phyloP scores from a whole-genome alignment of 2,329 filamentous ascomycete genomes.

The Pestalotiopsis sp. region DNA sequence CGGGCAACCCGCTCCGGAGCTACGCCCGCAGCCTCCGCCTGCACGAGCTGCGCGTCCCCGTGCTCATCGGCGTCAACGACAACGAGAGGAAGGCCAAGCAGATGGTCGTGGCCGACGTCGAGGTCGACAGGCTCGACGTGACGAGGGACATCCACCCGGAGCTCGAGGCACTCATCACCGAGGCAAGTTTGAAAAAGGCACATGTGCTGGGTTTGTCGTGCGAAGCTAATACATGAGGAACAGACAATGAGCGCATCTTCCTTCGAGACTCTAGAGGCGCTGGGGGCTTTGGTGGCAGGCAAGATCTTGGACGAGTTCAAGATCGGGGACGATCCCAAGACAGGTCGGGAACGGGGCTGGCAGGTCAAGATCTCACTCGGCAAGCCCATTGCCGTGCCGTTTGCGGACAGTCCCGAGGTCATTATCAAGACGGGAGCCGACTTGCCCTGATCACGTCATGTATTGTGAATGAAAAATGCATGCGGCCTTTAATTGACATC shows the following conservation, averaged over 20 bases:
- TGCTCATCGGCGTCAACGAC: constrained; percentile 69
- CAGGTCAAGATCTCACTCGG: constrained; percentile 62
- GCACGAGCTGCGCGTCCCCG: constrained; percentile 61
- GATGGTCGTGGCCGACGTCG: constrained; percentile 62
- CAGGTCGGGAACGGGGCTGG: constrained; percentile 43
- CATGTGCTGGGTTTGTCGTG: background rate
- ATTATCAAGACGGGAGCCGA: constrained; percentile 48
- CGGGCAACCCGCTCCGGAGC: constrained; percentile 25
- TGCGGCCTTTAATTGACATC: background rate
- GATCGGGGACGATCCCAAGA: constrained; percentile 26
- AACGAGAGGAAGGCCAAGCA: constrained; percentile 70
- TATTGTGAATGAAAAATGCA: background rate
- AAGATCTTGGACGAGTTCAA: constrained; percentile 46
- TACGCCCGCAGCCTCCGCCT: constrained; percentile 45
- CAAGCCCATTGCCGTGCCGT: constrained; percentile 73
- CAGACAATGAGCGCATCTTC: constrained; percentile 56
- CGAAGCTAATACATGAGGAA: background rate
- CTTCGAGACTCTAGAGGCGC: constrained; percentile 64
- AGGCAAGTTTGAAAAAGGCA: constrained; percentile 45
- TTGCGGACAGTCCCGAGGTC: constrained; percentile 70
- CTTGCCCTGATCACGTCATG: constrained; percentile 19
- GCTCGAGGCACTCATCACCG: constrained; percentile 60
- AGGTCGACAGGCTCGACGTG: constrained; percentile 54
- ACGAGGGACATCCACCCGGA: constrained; percentile 50
- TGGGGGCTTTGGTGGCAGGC: constrained; percentile 50